These are phyloP conservation scores for Suillus brevipes DNA, from an alignment of 768 basidiomycete genomes.

Conservation along the genomic window DNA sequence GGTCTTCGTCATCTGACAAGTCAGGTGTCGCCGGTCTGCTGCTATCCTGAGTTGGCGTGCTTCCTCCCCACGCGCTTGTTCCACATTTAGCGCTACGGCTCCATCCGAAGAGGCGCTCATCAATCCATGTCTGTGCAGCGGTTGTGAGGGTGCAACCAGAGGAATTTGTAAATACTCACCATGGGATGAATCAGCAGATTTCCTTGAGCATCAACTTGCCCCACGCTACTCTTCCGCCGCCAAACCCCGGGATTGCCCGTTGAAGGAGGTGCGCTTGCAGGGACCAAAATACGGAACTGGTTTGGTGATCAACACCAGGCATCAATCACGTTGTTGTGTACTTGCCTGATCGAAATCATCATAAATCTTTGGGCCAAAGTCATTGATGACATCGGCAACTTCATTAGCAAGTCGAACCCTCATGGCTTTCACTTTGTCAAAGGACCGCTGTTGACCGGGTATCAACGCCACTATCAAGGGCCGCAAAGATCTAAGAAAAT, in stretches of 20 bases:
- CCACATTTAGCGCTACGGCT: constrained; percentile 72
- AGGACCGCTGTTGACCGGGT: constrained; percentile 83
- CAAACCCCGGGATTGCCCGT: constrained; percentile 72
- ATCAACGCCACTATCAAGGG: constrained; percentile 85
- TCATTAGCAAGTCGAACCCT: constrained; percentile 79
- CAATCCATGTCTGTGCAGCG: constrained; percentile 69
- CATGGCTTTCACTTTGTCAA: constrained; percentile 74
- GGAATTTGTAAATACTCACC: constrained; percentile 42
- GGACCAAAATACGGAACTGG: constrained; percentile 78
- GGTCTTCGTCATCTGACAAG: constrained; percentile 82
- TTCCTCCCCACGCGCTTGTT: constrained; percentile 85
- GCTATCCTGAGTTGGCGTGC: constrained; percentile 51
- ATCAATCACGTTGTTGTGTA: constrained; percentile 2
- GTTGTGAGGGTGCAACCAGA: constrained; percentile 5
- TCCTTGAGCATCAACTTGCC: constrained; percentile 84
- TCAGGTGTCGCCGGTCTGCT: constrained; percentile 71
- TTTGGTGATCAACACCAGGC: constrained; percentile 6
- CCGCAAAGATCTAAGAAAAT: constrained; percentile 70
- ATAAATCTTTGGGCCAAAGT: constrained; percentile 85
- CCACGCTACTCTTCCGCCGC: constrained; percentile 77
- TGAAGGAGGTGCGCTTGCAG: constrained; percentile 81
- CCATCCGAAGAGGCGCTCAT: constrained; percentile 94
- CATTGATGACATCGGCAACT: constrained; percentile 79
- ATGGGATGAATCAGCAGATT: constrained; percentile 87
- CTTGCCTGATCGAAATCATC: constrained; percentile 83